phyloP scores from a whole-genome alignment of 345 rosid genomes.

The Acer negundo region DNA sequence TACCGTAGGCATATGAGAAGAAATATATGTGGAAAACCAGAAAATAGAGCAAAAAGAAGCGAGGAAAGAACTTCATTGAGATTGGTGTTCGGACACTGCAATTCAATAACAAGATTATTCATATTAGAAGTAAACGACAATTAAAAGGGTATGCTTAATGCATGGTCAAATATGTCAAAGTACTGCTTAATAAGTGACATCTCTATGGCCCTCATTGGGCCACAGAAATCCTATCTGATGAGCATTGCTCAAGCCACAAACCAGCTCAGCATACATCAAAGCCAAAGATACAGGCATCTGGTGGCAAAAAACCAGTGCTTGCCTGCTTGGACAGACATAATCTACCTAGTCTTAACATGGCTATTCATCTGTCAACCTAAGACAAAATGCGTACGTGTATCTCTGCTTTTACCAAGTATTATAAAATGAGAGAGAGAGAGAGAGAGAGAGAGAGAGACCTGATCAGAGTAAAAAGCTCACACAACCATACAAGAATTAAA shows the following conservation, averaged over 20 bases:
- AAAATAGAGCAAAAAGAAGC: slow-evolving; percentile 94
- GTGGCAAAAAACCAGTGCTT: neutral
- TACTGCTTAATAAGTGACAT: neutral
- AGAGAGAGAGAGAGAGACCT: slow-evolving; percentile 55
- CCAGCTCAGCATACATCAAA: slow-evolving; percentile 4
- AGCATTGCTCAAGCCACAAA: neutral
- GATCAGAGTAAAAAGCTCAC: slow-evolving; percentile 92
- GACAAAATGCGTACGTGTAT: slow-evolving; percentile 4
- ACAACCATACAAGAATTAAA: slow-evolving; percentile 95
- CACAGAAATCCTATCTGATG: neutral
- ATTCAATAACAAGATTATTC: slow-evolving; percentile 16
- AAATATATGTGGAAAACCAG: slow-evolving; percentile 97
- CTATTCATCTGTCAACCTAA: neutral
- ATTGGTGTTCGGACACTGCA: slow-evolving; percentile 97
- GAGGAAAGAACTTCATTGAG: slow-evolving; percentile 99
- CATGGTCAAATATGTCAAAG: neutral
- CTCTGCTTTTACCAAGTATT: neutral
- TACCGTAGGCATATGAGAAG: slow-evolving; percentile 95
- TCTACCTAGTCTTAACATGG: neutral
- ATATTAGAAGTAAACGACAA: slow-evolving; percentile 14
- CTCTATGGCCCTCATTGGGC: neutral
- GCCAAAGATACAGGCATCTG: neutral
- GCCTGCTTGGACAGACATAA: neutral
- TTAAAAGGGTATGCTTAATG: neutral
- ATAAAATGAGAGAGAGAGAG: slow-evolving; percentile 20